phyloP scores from a whole-genome alignment of 129 eudicot genomes.

The Gnaphalium uliginosum region DNA sequence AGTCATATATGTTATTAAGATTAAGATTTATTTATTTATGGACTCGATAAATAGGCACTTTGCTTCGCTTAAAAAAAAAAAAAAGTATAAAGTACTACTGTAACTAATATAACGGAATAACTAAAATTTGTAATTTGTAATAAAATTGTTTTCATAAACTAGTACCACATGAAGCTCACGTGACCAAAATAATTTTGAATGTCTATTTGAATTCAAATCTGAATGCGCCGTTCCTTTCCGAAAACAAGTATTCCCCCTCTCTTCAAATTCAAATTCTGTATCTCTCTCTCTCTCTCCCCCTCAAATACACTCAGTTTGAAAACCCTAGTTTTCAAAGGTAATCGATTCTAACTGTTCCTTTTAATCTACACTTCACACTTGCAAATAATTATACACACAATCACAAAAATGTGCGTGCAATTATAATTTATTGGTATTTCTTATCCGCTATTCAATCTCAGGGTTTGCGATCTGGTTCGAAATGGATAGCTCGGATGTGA shows the following conservation, averaged over 20 bases:
- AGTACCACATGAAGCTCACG: constrained; percentile 28
- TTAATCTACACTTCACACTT: not conserved
- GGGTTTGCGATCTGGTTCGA: constrained; percentile 29
- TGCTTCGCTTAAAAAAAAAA: too few relatives aligned
- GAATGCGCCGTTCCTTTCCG: constrained; percentile 24
- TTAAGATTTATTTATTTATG: too few relatives aligned
- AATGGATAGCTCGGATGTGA: constrained; percentile 56
- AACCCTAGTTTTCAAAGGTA: constrained; percentile 18
- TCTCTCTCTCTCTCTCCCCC: constrained; percentile 22
- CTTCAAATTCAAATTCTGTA: constrained; percentile 25
- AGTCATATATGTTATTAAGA: too few relatives aligned
- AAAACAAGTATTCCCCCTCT: constrained; percentile 17
- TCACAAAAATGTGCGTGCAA: not conserved
- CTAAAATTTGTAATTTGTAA: too few relatives aligned
- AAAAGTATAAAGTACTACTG: too few relatives aligned
- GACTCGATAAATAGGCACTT: too few relatives aligned
- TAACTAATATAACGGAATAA: too few relatives aligned
- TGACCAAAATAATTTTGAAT: constrained; percentile 23
- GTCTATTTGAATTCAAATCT: constrained; percentile 40
- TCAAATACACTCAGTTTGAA: constrained; percentile 23
- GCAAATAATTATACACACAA: not conserved
- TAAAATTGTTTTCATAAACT: too few relatives aligned
- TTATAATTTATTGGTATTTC: not conserved
- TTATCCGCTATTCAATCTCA: constrained; percentile 10
- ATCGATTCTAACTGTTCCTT: constrained; percentile 10